Percentiles rank a stretch among this genome's conserved stretches.
Evolutionary conservation across 2,329 filamentous ascomycete genomes (phyloP).

Genomic region (Trichocomaceae sp.): DNA sequence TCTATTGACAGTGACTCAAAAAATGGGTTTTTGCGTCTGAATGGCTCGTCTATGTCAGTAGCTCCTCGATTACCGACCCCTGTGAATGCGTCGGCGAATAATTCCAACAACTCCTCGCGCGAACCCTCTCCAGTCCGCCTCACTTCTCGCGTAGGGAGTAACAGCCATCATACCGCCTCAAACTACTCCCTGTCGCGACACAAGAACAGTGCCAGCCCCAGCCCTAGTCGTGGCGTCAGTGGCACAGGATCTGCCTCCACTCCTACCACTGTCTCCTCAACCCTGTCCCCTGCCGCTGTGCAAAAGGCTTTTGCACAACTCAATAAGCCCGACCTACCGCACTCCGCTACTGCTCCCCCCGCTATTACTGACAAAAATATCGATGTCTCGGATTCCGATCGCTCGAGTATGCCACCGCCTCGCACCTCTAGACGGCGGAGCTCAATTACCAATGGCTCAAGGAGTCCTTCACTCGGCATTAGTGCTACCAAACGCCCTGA

Average conservation of each 20-base stretch:
- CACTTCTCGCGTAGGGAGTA: slow-evolving; percentile 24
- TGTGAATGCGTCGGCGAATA: slow-evolving; percentile 32
- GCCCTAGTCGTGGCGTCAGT: slow-evolving; percentile 50
- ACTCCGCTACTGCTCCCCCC: slow-evolving; percentile 41
- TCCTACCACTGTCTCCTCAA: slow-evolving; percentile 36
- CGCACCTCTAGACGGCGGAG: slow-evolving; percentile 16
- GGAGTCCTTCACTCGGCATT: slow-evolving; percentile 4
- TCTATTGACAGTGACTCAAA: slow-evolving; percentile 25
- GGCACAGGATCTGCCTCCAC: slow-evolving; percentile 30
- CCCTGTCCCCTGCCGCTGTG: slow-evolving; percentile 51
- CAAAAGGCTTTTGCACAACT: slow-evolving; percentile 63
- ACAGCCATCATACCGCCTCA: slow-evolving; percentile 22
- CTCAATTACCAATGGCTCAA: slow-evolving; percentile 11
- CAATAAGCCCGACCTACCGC: slow-evolving; percentile 59
- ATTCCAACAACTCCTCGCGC: slow-evolving; percentile 43
- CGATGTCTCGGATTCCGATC: slow-evolving; percentile 59
- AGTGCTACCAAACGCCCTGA: slow-evolving; percentile 20
- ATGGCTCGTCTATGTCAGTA: slow-evolving; percentile 25
- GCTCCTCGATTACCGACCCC: slow-evolving; percentile 27
- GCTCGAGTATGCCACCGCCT: slow-evolving; percentile 42
- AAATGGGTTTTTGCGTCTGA: slow-evolving; percentile 23
- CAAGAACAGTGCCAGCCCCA: slow-evolving; percentile 62
- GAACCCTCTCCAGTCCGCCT: slow-evolving; percentile 42
- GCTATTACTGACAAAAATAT: slow-evolving; percentile 51
- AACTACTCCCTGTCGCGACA: slow-evolving; percentile 49